Percentiles rank a stretch among this genome's conserved stretches.
Conservation (phyloP, 805 yeast genomes). For the Hanseniaspora guilliermondii region DNA sequence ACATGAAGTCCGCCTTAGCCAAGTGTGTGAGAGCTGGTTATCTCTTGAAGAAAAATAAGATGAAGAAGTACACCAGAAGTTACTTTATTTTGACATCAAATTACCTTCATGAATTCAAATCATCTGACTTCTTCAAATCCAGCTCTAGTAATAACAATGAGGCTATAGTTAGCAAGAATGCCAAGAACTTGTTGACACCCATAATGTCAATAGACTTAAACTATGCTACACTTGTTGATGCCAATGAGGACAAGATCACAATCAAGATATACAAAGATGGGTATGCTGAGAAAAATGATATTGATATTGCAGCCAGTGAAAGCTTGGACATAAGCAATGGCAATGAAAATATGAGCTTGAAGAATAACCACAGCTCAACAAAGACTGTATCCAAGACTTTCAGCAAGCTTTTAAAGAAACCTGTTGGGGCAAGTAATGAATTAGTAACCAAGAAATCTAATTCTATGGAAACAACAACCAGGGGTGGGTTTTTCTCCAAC, state of each 20-base stretch:
- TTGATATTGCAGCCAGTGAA: neutral
- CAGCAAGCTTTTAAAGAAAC: slow-evolving; percentile 10
- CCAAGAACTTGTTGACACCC: slow-evolving; percentile 42
- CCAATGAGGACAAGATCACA: slow-evolving; percentile 31
- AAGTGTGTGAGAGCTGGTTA: slow-evolving; percentile 48
- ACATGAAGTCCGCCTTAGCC: slow-evolving; percentile 38
- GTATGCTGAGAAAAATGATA: neutral
- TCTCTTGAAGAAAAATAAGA: slow-evolving; percentile 48
- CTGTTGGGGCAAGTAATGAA: neutral
- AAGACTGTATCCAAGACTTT: slow-evolving; percentile 1
- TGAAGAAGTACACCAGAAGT: slow-evolving; percentile 48
- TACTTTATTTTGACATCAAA: slow-evolving; percentile 59
- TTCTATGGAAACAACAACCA: neutral
- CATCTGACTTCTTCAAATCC: slow-evolving; percentile 25
- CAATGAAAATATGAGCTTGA: neutral
- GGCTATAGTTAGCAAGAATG: slow-evolving; percentile 16
- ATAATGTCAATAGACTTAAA: slow-evolving; percentile 32
- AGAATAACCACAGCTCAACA: neutral
- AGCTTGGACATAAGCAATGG: neutral
- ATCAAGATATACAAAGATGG: slow-evolving; percentile 25
- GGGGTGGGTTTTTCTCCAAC: neutral
- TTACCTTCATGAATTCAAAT: slow-evolving; percentile 54
- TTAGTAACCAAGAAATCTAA: neutral
- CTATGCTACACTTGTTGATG: slow-evolving; percentile 25
- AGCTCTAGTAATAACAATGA: slow-evolving; percentile 23